A percentile compares a stretch with the other conserved stretches of the same genome.
Conservation (phyloP, 441 rosid species). For the Pelargonium australe region DNA sequence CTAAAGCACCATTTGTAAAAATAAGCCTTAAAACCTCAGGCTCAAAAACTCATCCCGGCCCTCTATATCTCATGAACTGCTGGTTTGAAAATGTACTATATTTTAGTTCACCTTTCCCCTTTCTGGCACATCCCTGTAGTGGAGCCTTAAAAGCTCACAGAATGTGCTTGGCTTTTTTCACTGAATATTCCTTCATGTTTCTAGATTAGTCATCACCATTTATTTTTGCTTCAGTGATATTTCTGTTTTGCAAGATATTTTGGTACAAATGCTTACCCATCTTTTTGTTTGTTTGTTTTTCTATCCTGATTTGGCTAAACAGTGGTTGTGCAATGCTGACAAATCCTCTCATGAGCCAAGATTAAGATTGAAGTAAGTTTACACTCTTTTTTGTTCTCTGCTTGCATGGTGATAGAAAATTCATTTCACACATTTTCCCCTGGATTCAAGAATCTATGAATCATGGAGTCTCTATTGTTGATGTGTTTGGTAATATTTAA, state of each 20-base stretch:
- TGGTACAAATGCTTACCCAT: background rate
- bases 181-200: background rate
- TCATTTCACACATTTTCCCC: background rate
- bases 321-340: conserved; percentile 99
- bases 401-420: background rate
- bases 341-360: conserved; percentile 89
- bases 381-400: background rate
- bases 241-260: background rate
- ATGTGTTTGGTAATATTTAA: conserved; percentile 2
- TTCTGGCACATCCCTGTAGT: background rate
- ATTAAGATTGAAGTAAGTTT: conserved; percentile 71
- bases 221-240: background rate
- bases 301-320: conserved; percentile 18
- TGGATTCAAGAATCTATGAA: background rate
- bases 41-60: too few relatives aligned
- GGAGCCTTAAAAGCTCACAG: background rate
- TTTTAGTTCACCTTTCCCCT: background rate
- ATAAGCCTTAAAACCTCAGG: too few relatives aligned
- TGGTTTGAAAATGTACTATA: background rate
- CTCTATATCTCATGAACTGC: too few relatives aligned
- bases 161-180: background rate
- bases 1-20: too few relatives aligned
- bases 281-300: background rate
- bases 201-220: background rate
- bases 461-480: background rate